Conservation (phyloP, 2,329 filamentous ascomycete species). For the Colletotrichum zoysiae region DNA sequence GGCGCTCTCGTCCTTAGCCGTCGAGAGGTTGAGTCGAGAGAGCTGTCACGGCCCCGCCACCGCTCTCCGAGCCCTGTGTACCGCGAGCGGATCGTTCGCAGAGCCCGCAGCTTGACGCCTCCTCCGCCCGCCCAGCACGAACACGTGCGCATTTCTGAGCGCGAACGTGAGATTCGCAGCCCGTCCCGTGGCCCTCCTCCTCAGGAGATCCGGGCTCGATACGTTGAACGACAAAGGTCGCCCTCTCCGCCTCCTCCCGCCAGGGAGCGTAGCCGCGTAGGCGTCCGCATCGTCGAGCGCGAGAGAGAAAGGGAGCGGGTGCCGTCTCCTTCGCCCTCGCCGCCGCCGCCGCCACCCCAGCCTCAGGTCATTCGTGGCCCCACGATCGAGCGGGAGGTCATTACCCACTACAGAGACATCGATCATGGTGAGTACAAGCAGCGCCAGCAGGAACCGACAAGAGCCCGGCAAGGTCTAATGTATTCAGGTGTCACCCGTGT, state of each 20-base stretch:
- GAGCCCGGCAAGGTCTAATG: conserved; percentile 13
- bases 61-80: conserved; percentile 58
- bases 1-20: conserved; percentile 67
- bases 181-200: conserved; percentile 53
- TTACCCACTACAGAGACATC: conserved; percentile 88
- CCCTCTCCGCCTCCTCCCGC: conserved; percentile 47
- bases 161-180: conserved; percentile 53
- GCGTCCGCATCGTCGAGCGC: conserved; percentile 60
- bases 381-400: conserved; percentile 87
- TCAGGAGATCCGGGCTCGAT: conserved; percentile 54
- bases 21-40: conserved; percentile 67
- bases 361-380: conserved; percentile 79
- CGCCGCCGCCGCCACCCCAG: conserved; percentile 69
- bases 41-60: conserved; percentile 59
- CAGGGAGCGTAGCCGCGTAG: conserved; percentile 38
- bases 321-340: conserved; percentile 62
- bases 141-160: conserved; percentile 54
- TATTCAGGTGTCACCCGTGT: conserved; percentile 61
- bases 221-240: conserved; percentile 56
- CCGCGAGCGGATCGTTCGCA: conserved; percentile 55
- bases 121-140: conserved; percentile 47
- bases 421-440: conserved; percentile 77
- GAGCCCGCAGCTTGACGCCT: conserved; percentile 59
- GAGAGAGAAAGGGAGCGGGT: conserved; percentile 57
- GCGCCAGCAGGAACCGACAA: neutral